Evolutionary conservation across 129 eudicot species (phyloP), one percentile per base, ranked within the genome.

Genomic region (Dittrichia graveolens): DNA sequence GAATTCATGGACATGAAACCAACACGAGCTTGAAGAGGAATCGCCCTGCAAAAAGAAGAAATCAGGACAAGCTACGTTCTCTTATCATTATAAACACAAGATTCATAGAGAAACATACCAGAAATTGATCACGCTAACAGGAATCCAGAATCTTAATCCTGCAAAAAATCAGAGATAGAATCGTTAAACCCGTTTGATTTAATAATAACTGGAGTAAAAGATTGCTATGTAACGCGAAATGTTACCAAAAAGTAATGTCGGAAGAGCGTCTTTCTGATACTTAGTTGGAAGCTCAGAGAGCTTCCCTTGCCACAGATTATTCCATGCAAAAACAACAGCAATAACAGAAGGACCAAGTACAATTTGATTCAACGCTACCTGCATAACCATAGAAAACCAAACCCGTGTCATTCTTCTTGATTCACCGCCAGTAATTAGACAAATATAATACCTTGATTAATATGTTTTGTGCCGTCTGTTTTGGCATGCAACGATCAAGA

Each of bases 91-190:
- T 15, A 9, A 54, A 7, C 60, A 54, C 0, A 54, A 15, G 35
- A 54, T 54, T 31, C 48, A 39, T 6, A 61, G 38, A n/a, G 45
- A 16, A 59, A 72, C 48, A 67, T 86, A 93, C 98, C 96, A 82
- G 79, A 93, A 93, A 70, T 93, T 93, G 78, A 93, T 61, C 61
- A 78, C 74, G 79, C 95, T 87, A 73, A 90, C 96, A 39, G 98
- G 96, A 73, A 93, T 81, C 98, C 98, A 93, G 86, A 93, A 93
- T 83, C 95, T 81, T 65, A 89, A 87, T 54, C 98, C 98, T 93
- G 96, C 81, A 83, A 14, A 56, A 56, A 79, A 69, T 67, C 8
- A 44, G 11, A 67, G 43, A 6, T 6, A 10, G 49, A 54, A 69
- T 40, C 12, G 31, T n/a, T 10, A 35, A 39, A 47, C 40, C 3